These are phyloP conservation scores for Leishmania mexicana DNA, from an alignment of 208 protist species.

Conservation along the genomic window DNA sequence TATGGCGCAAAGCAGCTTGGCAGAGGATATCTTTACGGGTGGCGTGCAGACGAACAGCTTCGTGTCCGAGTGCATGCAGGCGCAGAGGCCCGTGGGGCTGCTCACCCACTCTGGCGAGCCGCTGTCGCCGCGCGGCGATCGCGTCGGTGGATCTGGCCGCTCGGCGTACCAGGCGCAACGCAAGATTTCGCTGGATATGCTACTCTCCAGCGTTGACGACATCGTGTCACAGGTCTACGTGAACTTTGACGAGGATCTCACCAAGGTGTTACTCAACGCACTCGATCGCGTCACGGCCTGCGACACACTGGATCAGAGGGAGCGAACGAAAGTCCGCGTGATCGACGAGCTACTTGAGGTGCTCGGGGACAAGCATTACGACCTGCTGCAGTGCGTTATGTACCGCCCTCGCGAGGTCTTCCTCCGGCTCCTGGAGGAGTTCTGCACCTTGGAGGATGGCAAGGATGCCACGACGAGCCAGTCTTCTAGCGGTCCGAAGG, in stretches of 20 bases:
- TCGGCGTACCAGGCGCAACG: conserved; percentile 62
- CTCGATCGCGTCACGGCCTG: conserved; percentile 82
- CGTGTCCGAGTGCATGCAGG: conserved; percentile 69
- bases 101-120: conserved; percentile 74
- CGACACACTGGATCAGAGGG: conserved; percentile 67
- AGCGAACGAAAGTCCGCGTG: conserved; percentile 61
- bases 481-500: conserved; percentile 25
- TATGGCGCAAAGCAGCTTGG: conserved; percentile 32
- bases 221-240: conserved; percentile 92
- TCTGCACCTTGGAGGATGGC: conserved; percentile 83
- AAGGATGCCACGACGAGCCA: conserved; percentile 34
- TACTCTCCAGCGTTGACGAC: conserved; percentile 86
- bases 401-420: conserved; percentile 84
- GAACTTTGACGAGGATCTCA: conserved; percentile 88
- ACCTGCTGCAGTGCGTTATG: conserved; percentile 87
- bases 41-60: conserved; percentile 47
- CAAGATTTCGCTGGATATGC: conserved; percentile 82
- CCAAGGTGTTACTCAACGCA: conserved; percentile 87
- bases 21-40: conserved; percentile 38
- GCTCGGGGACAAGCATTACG: conserved; percentile 80
- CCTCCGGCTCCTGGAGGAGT: conserved; percentile 84
- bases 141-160: conserved; percentile 59
- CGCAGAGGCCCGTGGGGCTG: conserved; percentile 70
- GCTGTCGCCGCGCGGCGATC: conserved; percentile 80
- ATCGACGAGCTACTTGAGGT: conserved; percentile 82